Conservation (phyloP, 2,329 filamentous ascomycete species). For the Hirsutella thompsonii region DNA sequence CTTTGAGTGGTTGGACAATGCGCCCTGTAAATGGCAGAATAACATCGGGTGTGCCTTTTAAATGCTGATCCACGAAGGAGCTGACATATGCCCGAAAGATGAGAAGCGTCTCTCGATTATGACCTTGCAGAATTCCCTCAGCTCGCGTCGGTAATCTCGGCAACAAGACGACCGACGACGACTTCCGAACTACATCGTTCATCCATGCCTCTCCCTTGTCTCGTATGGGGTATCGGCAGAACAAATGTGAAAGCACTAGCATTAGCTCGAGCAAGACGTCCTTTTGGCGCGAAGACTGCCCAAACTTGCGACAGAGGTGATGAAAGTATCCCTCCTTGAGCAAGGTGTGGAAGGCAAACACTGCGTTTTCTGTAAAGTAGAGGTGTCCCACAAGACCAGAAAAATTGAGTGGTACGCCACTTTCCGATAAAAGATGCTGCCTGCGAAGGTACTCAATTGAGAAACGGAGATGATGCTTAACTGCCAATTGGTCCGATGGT, state of each 20-base stretch:
- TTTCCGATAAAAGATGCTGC: conserved; percentile 48
- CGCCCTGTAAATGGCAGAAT: conserved; percentile 44
- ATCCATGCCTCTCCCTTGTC: conserved; percentile 30
- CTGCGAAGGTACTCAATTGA: conserved; percentile 68
- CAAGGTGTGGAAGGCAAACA: conserved; percentile 65
- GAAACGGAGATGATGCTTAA: conserved; percentile 66
- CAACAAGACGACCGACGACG: conserved; percentile 53
- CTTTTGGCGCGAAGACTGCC: conserved; percentile 32
- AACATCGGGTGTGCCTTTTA: conserved; percentile 35
- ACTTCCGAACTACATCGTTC: conserved; percentile 36
- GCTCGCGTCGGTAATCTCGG: conserved; percentile 47
- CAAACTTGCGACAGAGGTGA: conserved; percentile 44
- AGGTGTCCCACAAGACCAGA: conserved; percentile 57
- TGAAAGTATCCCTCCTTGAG: conserved; percentile 59
- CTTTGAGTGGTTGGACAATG: conserved; percentile 23
- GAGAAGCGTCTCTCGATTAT: conserved; percentile 52
- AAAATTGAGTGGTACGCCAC: conserved; percentile 58
- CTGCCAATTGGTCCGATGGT: conserved; percentile 50
- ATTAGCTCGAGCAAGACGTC: conserved; percentile 46
- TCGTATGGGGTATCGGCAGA: conserved; percentile 43
- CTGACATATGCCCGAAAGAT: conserved; percentile 58
- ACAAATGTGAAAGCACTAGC: conserved; percentile 58
- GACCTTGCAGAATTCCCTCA: conserved; percentile 38
- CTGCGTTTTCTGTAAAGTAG: conserved; percentile 64
- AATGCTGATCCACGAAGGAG: conserved; percentile 54